These are phyloP conservation scores for Coemansia sp. DNA, from an alignment of 192 early-diverging fungal species.

Conservation along the genomic window DNA sequence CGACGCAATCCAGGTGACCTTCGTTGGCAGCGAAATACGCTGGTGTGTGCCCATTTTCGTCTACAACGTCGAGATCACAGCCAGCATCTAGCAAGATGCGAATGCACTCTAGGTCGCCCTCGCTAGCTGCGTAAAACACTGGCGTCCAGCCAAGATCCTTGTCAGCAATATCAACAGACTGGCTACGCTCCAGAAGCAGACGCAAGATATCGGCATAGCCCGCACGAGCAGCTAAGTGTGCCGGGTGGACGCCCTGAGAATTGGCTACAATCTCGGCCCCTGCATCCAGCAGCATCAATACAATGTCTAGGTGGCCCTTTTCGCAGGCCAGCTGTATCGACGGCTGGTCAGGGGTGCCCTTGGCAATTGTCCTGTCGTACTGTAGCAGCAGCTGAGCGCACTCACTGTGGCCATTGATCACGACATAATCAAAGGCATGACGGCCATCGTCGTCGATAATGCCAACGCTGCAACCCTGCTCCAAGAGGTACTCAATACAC, in stretches of 20 bases:
- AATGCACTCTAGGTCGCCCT: constrained; percentile 83
- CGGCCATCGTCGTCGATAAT: constrained; percentile 87
- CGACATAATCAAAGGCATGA: constrained; percentile 82
- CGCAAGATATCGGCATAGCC: constrained; percentile 73
- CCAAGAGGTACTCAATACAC: constrained; percentile 62
- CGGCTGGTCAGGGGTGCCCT: constrained; percentile 53
- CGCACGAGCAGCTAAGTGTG: constrained; percentile 85
- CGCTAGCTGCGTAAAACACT: constrained; percentile 90
- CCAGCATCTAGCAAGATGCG: constrained; percentile 76
- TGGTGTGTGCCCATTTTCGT: constrained; percentile 81
- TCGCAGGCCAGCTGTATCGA: constrained; percentile 88
- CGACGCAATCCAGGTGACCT: constrained; percentile 79
- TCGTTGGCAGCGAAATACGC: constrained; percentile 91
- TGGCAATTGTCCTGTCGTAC: constrained; percentile 58
- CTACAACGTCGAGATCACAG: constrained; percentile 67
- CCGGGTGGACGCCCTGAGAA: constrained; percentile 78
- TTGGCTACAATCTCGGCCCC: constrained; percentile 75
- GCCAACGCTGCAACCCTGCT: constrained; percentile 52
- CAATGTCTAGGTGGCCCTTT: constrained; percentile 86
- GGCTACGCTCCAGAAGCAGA: constrained; percentile 70
- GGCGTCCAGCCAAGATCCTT: constrained; percentile 96
- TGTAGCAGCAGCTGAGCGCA: constrained; percentile 76
- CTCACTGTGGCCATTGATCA: constrained; percentile 75
- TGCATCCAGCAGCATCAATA: constrained; percentile 69
- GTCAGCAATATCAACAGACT: constrained; percentile 77